Evolutionary conservation across 169 alveolate genomes (phyloP), one percentile per base, ranked within the genome.

Genomic region (Toxoplasma gondii): DNA sequence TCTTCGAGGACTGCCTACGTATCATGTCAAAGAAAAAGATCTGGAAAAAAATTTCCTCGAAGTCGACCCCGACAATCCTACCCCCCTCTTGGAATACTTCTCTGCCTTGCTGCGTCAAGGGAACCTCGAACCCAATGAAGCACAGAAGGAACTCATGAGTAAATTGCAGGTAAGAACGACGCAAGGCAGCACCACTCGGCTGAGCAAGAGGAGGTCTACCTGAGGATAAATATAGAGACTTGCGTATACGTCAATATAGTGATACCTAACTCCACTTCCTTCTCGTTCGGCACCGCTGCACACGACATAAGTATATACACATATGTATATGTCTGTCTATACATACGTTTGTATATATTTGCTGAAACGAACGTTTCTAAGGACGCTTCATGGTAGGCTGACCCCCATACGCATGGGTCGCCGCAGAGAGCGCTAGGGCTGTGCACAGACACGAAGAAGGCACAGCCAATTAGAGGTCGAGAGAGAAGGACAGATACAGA

Each of bases 121-220:
- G 43, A 74, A 69, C 38, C 78, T 90, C 45, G 93, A 90, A 45
- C 93, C 93, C 34, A 90, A 83, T 45, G 74, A 39, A 4, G 74
- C 93, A 9, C 93, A 90, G 70, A 90, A 74, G 54, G 80, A 69
- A 38, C 93, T 91, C 88, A 90, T 90, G 88, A 12, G 41, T 22
- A 34, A 74, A 43, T 9, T 90, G 53, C 93, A 90, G 93, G 93
- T 90, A 38, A 74, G 34, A 36, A 16, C n/a, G 44, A n/a, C 7
- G 43, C 0, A 27, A 27, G 44, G 43, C 45, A 1, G 17, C 38
- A 24, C 38, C 17, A 17, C n/a, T 19, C n/a, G 36, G 17, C n/a
- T 17, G 12, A 69, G 22, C 17, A 17, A 69, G 16, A n/a, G n/a
- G 1, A 12, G 58, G 58, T 49, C 58, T 49, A 49, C 58, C 41